Base-by-base conservation (phyloP, 371 early-diverging fungal genomes). In the Chytridium lagenaria region DNA sequence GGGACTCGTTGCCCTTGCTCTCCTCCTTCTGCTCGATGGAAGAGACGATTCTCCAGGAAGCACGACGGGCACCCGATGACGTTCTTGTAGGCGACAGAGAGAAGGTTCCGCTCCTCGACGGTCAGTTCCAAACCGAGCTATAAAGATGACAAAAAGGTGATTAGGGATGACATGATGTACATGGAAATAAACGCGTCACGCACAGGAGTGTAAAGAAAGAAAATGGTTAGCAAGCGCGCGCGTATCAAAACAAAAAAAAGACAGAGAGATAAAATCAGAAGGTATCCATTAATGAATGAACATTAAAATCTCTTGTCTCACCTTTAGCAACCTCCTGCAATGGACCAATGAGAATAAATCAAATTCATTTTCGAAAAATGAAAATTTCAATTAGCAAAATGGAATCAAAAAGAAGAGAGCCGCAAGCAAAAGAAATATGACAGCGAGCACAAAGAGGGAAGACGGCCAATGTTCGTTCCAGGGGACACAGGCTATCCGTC, bases 21-120 rank as follows among this genome's bases (percentile, higher is more conserved):
- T 96, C 96, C 83, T 97, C 95, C 92, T 98, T 99, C 82, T 96
- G 94, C 85, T 97, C 98, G 77, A 98, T 98, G 69, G 98, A 97
- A 71, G 95, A 96, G 38, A 99, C 94, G 80, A 99, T 98, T 86
- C 99, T 90, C 99, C 99, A 99, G 52, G 98, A 97, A 50, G 98
- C 97, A 88, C 99, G 96, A 78, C 98, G 97, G 69, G 97, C 94
- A 79, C 99, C n/a, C 98, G 80, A 98, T 99, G 57, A 99, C 95
- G 87, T 99, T 99, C 91, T 99, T 99, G 92, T 97, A 99, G 69
- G 99, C 99, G 72, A 99, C 97, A 36, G 98, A 98, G 63, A 99
- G 91, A 67, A 97, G 89, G 90, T 99, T 99, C 78, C 99, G 95
- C 85, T 98, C 98, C 86, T 98, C 97, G 74, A 98, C 94, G 51